Base-by-base conservation (phyloP, 1,139 yeast genomes). In the Hansenula sp. region DNA sequence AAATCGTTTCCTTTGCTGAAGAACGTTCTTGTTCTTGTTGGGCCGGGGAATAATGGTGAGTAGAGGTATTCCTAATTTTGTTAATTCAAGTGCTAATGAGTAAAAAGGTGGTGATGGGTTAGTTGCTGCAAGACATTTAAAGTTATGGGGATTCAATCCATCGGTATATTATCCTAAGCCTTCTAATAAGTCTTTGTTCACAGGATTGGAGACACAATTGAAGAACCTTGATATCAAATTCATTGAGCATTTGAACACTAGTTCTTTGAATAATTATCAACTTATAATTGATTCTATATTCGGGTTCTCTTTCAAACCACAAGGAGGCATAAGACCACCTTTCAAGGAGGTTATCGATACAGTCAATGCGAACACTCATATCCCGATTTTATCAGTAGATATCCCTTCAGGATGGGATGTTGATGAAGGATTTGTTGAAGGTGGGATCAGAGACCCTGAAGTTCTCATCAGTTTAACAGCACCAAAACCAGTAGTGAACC, bases 401-500 rank as follows among this genome's bases (percentile, higher is more conserved):
- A 81, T 91, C 35, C 99, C 99, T 0, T 85, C 96, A 0, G 96
- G 97, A 0, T 93, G 99, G 99, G 94, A 90, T 60, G 98, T 93
- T 6, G 96, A 93, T 58, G 59, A 73, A 5, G 99, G 99, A 0
- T 96, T 95, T 0, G 56, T 62, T 0, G 60, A 63, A 1, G 75
- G 72, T 27, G 73, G 76, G 5, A 57, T 66, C 16, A 58, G 72
- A 27, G 63, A 63, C 10, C 96, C 99, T 0, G 65, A 74, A 6
- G 79, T 81, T 54, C 70, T 93, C 45, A 80, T 93, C 9, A 86
- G 96, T 42, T 68, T 93, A 44, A 91, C 98, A 0, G 97, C 96
- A 0, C 99, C 99, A 5, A 93, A 93, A 60, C 95, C 95, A 0
- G 90, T 96, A 44, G 80, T 95, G 5, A 57, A 60, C 38, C 67